Evolutionary conservation across 106 monocot genomes (phyloP), one percentile per base, ranked within the genome.

Genomic region (Ottelia alismoides): DNA sequence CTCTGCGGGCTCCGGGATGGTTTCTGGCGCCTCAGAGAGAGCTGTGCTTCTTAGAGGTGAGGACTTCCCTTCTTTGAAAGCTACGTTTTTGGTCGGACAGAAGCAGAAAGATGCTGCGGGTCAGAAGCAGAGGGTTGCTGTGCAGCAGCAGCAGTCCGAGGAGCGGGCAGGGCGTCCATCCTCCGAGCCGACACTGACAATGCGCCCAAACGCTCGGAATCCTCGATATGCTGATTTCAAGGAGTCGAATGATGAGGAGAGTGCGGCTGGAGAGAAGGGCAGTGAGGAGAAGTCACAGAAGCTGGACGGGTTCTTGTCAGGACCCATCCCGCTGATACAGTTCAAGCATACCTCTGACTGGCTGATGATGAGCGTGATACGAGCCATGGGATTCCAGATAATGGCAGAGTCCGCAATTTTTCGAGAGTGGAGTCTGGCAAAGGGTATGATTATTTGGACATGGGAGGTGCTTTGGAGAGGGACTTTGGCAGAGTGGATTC

Each of bases 331-430:
- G 0, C 4, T 72, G 4, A 72, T 88, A 1, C 69, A 64, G 20
- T 55, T 88, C 20, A 50, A 47, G 3, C 76, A 74, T 45, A 78
- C 78, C 19, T 88, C 77, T 20, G 84, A 94, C 22, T 94, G 94
- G 88, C 74, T 50, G 94, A 94, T 20, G 94, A 94, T 59, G 94
- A 94, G 63, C 75, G 94, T 9, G 88, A 94, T 28, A 88, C 81
- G 0, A 70, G 81, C 17, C 63, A 72, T 45, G 78, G 72, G 49
- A 53, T 89, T 0, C 80, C 68, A 4, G 84, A 74, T 30, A 52
- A 65, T 22, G 72, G 83, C 3, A 57, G 68, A 20, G 72, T 72
- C 28, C 49, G 57, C 17, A 61, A 77, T 25, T 67, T 72, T 11
- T 31, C 62, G 12, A 73, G 75, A 31, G 60, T 2, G n/a, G 82